phyloP scores from a whole-genome alignment of 2,329 filamentous ascomycete species.

The Talaromyces sp. region DNA sequence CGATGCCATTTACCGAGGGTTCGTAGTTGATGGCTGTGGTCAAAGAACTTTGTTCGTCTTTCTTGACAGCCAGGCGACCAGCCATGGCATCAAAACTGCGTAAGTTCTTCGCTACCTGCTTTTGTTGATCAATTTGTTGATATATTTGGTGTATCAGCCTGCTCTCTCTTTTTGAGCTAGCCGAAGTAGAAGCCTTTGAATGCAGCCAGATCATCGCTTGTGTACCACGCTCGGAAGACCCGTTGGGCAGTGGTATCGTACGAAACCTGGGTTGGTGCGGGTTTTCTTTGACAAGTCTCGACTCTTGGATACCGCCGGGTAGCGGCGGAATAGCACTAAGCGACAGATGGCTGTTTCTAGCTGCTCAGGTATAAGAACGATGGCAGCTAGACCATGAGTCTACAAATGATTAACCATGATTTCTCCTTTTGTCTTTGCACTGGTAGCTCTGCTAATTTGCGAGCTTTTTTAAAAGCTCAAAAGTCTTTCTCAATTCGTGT shows the following conservation, averaged over 20 bases:
- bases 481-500: background rate
- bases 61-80: conserved; percentile 71
- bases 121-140: background rate
- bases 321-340: conserved; percentile 63
- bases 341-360: conserved; percentile 78
- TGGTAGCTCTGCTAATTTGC: background rate
- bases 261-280: conserved; percentile 91
- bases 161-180: conserved; percentile 86
- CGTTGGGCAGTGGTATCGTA: conserved; percentile 61
- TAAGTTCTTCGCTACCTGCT: conserved; percentile 49
- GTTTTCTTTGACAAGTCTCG: conserved; percentile 76
- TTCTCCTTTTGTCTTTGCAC: background rate
- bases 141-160: conserved; percentile 53
- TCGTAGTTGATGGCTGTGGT: conserved; percentile 67
- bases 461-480: background rate
- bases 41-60: conserved; percentile 82
- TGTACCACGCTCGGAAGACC: conserved; percentile 67
- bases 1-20: conserved; percentile 80
- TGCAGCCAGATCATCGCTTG: conserved; percentile 78
- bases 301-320: conserved; percentile 61
- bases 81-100: conserved; percentile 81
- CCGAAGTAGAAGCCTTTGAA: conserved; percentile 65
- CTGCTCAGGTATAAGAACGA: conserved; percentile 70
- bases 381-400: background rate
- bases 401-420: background rate